Conservation (phyloP, 352 stramenopile species). For the Phytophthora pistaciae region DNA sequence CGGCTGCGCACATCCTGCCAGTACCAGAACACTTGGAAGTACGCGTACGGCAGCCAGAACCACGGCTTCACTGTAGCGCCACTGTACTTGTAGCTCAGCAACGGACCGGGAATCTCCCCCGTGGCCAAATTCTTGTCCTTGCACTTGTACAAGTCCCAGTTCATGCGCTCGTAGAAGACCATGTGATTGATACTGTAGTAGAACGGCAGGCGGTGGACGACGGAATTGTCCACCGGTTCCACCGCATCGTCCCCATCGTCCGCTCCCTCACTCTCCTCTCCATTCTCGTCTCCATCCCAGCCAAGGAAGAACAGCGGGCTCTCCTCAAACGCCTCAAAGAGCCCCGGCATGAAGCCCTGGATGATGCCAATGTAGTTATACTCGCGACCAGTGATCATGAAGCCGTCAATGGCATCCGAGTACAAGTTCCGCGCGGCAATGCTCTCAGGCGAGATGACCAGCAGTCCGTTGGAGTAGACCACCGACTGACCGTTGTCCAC, state of each 20-base stretch:
- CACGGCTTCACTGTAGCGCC: slow-evolving; percentile 78
- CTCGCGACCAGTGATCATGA: slow-evolving; percentile 83
- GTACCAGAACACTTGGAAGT: slow-evolving; percentile 89
- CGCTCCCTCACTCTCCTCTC: slow-evolving; percentile 35
- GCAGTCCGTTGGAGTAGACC: slow-evolving; percentile 83
- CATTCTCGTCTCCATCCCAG: slow-evolving; percentile 49
- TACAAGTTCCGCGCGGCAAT: slow-evolving; percentile 77
- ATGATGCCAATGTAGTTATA: slow-evolving; percentile 89
- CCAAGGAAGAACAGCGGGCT: slow-evolving; percentile 77
- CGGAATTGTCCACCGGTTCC: slow-evolving; percentile 43
- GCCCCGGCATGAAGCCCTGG: slow-evolving; percentile 79
- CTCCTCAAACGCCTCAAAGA: slow-evolving; percentile 87
- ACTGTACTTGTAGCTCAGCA: slow-evolving; percentile 88
- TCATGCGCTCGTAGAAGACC: slow-evolving; percentile 90
- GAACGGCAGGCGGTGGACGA: slow-evolving; percentile 80
- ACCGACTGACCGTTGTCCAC: slow-evolving; percentile 86
- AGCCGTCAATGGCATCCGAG: slow-evolving; percentile 84
- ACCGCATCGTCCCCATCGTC: slow-evolving; percentile 40
- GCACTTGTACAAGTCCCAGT: slow-evolving; percentile 89
- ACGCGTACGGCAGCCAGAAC: slow-evolving; percentile 85
- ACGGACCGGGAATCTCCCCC: slow-evolving; percentile 67
- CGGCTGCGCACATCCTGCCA: slow-evolving; percentile 72
- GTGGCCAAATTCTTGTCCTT: slow-evolving; percentile 72
- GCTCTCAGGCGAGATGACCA: slow-evolving; percentile 82
- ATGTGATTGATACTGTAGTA: slow-evolving; percentile 92